Evolutionary conservation across 176 grass and related monocot genomes (phyloP).

Genomic region (Musa beccarii): DNA sequence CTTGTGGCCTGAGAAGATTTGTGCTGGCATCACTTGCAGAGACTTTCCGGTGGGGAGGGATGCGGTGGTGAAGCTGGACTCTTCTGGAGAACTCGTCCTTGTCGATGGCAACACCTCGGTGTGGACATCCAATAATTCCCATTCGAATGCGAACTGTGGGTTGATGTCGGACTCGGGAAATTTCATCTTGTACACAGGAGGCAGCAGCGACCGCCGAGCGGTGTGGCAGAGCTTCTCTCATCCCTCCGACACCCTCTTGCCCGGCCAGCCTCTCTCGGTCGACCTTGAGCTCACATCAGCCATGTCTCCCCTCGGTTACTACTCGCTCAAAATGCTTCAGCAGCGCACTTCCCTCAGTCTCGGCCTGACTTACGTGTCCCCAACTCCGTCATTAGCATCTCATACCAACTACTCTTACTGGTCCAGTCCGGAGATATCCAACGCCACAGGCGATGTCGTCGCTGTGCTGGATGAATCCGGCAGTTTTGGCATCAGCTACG

Average conservation of each 20-base stretch:
- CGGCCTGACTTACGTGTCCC: background rate
- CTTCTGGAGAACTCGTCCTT: background rate
- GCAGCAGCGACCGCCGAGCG: background rate
- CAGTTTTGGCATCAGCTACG: constrained; percentile 12
- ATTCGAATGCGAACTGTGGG: background rate
- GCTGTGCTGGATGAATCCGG: background rate
- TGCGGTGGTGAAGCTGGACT: background rate
- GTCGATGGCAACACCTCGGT: background rate
- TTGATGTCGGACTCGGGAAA: background rate
- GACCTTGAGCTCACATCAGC: constrained; percentile 6
- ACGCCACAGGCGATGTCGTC: constrained; percentile 7
- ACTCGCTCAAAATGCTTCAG: constrained; percentile 16
- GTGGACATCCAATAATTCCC: constrained; percentile 4
- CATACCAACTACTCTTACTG: constrained; percentile 13
- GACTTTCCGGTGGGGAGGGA: background rate
- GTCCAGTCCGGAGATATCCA: constrained; percentile 11
- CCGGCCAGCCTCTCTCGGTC: background rate
- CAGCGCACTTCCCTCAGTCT: constrained; percentile 15
- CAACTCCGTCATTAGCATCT: background rate
- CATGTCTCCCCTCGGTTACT: background rate
- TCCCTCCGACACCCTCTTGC: constrained; percentile 9
- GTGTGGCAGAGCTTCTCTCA: constrained; percentile 16
- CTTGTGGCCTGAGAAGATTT: background rate
- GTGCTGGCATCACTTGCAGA: background rate
- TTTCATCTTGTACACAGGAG: background rate